Evolutionary conservation across 1,139 yeast species (phyloP), one percentile per base, ranked within the genome.

Genomic region (Yamadazyma epiphylla): DNA sequence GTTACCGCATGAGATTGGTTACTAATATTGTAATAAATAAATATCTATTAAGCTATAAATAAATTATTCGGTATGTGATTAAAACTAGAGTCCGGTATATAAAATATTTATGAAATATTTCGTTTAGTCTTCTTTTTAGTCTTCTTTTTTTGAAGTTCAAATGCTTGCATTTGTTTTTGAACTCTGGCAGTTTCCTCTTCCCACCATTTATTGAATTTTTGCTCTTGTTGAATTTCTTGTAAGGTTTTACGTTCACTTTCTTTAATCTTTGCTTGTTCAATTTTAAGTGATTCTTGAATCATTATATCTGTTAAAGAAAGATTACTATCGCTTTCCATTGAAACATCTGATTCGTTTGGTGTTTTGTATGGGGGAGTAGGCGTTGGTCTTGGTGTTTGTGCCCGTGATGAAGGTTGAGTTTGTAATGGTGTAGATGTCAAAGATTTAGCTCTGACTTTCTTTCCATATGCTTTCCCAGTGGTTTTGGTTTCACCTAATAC

Each of bases 181-280:
- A 79, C 82, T 28, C 73, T 59, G 13, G 62, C 62, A 23, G 83
- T 66, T 47, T 85, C 94, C 41, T 74, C 77, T 28, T 73, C 81
- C 89, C 94, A 85, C 95, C 95, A 85, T 38, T 59, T 66, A 13
- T 78, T 84, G 58, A 85, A 85, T 48, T 80, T 87, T 47, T 83
- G 86, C 45, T 85, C 94, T 43, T 79, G 78, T 52, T 80, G 87
- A 30, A 84, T 72, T 39, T 85, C 94, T 24, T 70, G 75, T 23
- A 85, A 57, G 3, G 82, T 70, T 38, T 60, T 69, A 22, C 54
- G 42, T 29, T 58, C 59, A 1, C 27, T 28, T 20, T 51, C 61
- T 34, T 51, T 58, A n/a, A 49, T 41, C 24, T 55, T 53, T 2
- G 52, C 48, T 30, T 57, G 58, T 35, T 68, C 70, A 5, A 63